Evolutionary conservation across 495 filamentous ascomycete species (phyloP), one percentile per base, ranked within the genome.

Genomic region (Platismatia glauca): DNA sequence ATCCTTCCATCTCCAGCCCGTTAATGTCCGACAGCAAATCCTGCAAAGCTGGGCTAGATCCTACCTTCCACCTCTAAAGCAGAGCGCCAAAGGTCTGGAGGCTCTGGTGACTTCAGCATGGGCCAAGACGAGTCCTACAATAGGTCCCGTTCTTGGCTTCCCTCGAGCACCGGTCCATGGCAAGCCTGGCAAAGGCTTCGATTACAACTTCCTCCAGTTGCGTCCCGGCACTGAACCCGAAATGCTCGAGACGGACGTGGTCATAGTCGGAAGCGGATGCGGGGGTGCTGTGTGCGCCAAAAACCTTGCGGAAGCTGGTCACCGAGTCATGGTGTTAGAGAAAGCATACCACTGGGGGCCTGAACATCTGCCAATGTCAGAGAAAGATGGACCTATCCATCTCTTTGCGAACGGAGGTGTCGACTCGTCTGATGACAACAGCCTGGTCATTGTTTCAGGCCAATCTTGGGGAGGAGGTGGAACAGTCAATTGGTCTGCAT

Each of bases 401-500:
- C 72, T 97, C 58, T 94, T 84, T 62, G 86, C 89, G 57, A 79
- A 77, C 37, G 78, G 77, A 7, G 85, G 83, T 18, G 59, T 78
- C 0, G 53, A 78, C 1, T 69, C 74, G 29, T 81, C 78, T 20
- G 89, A 89, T n/a, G 89, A 94, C 69, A 78, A 78, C 16, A 78
- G 77, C 18, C 73, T 87, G 56, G 78, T 71, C 29, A 67, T 91
- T 1, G 67, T 89, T n/a, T 82, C 89, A 0, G 91, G 88, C 4
- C 81, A 82, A 24, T 85, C 81, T 29, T 97, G 87, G 82, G 92
- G 92, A 43, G 92, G 92, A 56, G 92, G 92, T 41, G 90, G 91
- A 0, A 89, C 88, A 2, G 72, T 96, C 61, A 95, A 96, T 69
- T 96, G 91, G 91, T 87, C 86, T 43, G 92, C 89, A n/a, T 81